Evolutionary conservation across 495 filamentous ascomycete species (phyloP).

Genomic region (Opeltia flavorubescens): DNA sequence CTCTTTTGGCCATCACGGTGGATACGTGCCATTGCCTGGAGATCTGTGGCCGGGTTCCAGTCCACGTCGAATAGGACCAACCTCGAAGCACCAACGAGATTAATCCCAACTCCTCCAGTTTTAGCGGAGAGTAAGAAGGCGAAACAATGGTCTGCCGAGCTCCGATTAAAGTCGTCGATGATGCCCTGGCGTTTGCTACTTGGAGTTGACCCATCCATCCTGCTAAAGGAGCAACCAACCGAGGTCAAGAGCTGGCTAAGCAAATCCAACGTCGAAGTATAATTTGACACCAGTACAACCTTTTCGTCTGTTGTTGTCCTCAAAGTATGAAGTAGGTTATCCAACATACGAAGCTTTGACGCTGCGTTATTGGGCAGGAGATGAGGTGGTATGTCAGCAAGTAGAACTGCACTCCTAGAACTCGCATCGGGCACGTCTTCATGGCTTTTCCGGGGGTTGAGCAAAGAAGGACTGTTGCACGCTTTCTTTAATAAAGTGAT

Average conservation of each 20-base stretch:
- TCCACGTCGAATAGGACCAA: slow-evolving; percentile 70
- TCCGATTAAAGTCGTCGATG: slow-evolving; percentile 65
- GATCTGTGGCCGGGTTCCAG: slow-evolving; percentile 72
- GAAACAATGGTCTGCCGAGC: slow-evolving; percentile 40
- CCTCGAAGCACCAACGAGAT: slow-evolving; percentile 63
- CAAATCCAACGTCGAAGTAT: slow-evolving; percentile 63
- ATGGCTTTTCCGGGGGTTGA: slow-evolving; percentile 31
- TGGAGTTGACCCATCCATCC: slow-evolving; percentile 62
- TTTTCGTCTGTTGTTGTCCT: slow-evolving; percentile 52
- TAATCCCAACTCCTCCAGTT: slow-evolving; percentile 60
- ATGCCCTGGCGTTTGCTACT: slow-evolving; percentile 53
- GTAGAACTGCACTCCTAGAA: slow-evolving; percentile 31
- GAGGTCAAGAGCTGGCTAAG: slow-evolving; percentile 50
- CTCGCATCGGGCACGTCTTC: slow-evolving; percentile 22
- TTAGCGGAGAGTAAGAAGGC: slow-evolving; percentile 74
- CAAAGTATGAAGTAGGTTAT: slow-evolving; percentile 50
- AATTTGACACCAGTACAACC: slow-evolving; percentile 71
- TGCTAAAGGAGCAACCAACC: slow-evolving; percentile 49
- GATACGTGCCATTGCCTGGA: slow-evolving; percentile 77
- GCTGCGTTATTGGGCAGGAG: slow-evolving; percentile 44
- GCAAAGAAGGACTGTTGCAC: slow-evolving; percentile 62
- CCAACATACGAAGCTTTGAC: slow-evolving; percentile 59
- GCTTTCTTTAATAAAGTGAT: slow-evolving; percentile 73
- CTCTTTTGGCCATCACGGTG: slow-evolving; percentile 66
- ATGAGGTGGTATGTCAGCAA: slow-evolving; percentile 43